Evolutionary conservation across 495 filamentous ascomycete genomes (phyloP).

Genomic region (Penicillium canescens): DNA sequence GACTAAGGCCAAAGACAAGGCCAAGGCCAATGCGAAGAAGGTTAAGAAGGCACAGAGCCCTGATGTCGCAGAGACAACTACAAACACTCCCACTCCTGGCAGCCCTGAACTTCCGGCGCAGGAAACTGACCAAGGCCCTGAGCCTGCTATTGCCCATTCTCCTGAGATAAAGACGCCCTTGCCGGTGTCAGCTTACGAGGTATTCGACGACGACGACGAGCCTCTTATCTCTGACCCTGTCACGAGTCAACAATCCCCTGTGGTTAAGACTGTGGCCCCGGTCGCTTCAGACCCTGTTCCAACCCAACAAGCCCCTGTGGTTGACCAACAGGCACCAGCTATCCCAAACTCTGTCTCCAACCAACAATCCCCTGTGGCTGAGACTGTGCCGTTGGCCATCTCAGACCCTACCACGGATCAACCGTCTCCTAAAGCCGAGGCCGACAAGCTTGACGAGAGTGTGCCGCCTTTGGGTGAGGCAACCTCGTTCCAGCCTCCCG

Average conservation of each 20-base stretch:
- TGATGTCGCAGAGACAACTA: constrained; percentile 33
- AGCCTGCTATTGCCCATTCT: constrained; percentile 23
- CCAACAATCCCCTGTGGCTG: neutral
- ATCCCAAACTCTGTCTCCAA: neutral
- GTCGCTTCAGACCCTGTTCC: neutral
- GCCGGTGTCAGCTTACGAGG: constrained; percentile 9
- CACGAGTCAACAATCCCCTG: neutral
- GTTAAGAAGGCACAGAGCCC: constrained; percentile 44
- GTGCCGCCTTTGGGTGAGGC: constrained; percentile 2
- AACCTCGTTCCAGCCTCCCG: constrained; percentile 1
- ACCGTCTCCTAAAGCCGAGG: constrained; percentile 18
- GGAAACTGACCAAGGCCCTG: constrained; percentile 21
- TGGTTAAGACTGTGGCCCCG: neutral
- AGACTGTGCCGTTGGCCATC: constrained; percentile 15
- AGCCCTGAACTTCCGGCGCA: constrained; percentile 24
- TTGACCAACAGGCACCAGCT: neutral
- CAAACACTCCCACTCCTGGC: constrained; percentile 25
- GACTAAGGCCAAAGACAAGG: constrained; percentile 36
- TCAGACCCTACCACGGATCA: constrained; percentile 18
- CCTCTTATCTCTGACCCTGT: neutral
- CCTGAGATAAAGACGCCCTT: constrained; percentile 21
- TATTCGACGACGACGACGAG: neutral
- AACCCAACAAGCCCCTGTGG: neutral
- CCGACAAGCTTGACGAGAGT: constrained; percentile 8
- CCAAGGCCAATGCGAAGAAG: constrained; percentile 39